A percentile compares a stretch with the other conserved stretches of the same genome.
These are phyloP conservation scores for Brassica juncea DNA, from an alignment of 345 rosid genomes.

Conservation along the genomic window DNA sequence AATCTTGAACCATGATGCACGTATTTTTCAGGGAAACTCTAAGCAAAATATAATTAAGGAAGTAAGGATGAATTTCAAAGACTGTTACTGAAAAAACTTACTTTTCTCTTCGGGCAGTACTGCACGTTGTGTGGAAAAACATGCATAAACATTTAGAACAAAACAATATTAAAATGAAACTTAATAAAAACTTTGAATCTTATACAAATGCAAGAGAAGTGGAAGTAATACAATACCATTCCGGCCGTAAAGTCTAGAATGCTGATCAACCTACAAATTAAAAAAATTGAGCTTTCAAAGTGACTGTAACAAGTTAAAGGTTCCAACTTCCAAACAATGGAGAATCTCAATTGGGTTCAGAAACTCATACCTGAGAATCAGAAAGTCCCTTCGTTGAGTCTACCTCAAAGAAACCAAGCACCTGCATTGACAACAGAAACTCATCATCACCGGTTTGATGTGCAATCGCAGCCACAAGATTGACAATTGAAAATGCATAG, in stretches of 20 bases:
- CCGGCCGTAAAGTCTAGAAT: slow-evolving; percentile 64
- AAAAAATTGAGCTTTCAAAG: neutral
- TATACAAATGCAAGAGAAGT: neutral
- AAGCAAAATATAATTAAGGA: slow-evolving; percentile 17
- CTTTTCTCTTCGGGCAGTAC: slow-evolving; percentile 92
- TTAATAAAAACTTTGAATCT: neutral
- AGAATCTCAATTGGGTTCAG: slow-evolving; percentile 26
- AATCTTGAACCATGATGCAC: slow-evolving; percentile 16
- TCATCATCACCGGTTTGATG: too few species aligned
- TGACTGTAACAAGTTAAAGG: slow-evolving; percentile 17
- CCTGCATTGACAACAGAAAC: slow-evolving; percentile 49
- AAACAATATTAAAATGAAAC: neutral
- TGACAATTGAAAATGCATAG: slow-evolving; percentile 24
- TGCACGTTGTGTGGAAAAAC: slow-evolving; percentile 44
- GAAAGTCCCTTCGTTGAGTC: slow-evolving; percentile 76
- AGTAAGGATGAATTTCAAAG: slow-evolving; percentile 16
- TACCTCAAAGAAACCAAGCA: slow-evolving; percentile 81
- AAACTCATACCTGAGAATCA: slow-evolving; percentile 73
- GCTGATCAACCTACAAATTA: slow-evolving; percentile 60
- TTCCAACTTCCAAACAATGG: neutral
- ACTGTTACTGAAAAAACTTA: slow-evolving; percentile 48
- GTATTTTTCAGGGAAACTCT: neutral
- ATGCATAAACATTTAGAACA: slow-evolving; percentile 48
- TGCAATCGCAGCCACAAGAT: too few species aligned
- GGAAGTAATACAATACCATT: slow-evolving; percentile 58